These are phyloP conservation scores for Hirschfeldia incana DNA, from an alignment of 345 rosid genomes.

Conservation along the genomic window DNA sequence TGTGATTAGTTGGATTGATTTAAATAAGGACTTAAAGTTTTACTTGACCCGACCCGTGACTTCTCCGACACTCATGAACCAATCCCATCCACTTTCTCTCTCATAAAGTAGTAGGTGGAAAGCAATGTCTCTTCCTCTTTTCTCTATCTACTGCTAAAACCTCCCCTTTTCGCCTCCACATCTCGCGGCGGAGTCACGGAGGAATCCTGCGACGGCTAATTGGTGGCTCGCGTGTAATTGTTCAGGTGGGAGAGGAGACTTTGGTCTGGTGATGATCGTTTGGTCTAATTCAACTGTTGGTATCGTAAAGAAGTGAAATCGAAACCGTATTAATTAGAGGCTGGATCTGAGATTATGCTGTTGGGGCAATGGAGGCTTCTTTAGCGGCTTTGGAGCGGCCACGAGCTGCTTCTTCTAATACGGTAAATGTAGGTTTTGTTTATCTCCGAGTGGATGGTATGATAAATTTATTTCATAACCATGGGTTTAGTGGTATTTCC, in stretches of 20 bases:
- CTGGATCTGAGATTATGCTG: constrained; percentile 44
- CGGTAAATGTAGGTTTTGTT: constrained; percentile 47
- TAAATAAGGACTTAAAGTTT: constrained; percentile 26
- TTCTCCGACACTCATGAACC: constrained; percentile 39
- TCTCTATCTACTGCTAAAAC: constrained; percentile 22
- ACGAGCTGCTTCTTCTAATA: constrained; percentile 60
- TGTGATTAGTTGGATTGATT: constrained; percentile 20
- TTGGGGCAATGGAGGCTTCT: constrained; percentile 74
- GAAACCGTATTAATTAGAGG: constrained; percentile 17
- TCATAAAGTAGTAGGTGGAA: constrained; percentile 49
- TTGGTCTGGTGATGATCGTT: background rate
- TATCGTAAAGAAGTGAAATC: constrained; percentile 26
- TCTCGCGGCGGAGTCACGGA: constrained; percentile 25
- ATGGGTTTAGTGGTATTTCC: background rate
- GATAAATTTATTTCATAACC: background rate
- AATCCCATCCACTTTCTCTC: constrained; percentile 31
- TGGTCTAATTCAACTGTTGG: constrained; percentile 13
- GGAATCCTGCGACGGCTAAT: background rate
- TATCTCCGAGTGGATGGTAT: background rate
- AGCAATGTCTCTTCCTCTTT: constrained; percentile 46
- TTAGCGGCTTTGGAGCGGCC: constrained; percentile 85
- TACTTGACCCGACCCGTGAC: constrained; percentile 42
- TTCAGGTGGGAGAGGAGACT: background rate
- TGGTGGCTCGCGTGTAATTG: too few species aligned
- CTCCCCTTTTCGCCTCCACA: background rate